Evolutionary conservation across 495 filamentous ascomycete species (phyloP), one percentile per base, ranked within the genome.

Genomic region (Aspergillus ostianus): DNA sequence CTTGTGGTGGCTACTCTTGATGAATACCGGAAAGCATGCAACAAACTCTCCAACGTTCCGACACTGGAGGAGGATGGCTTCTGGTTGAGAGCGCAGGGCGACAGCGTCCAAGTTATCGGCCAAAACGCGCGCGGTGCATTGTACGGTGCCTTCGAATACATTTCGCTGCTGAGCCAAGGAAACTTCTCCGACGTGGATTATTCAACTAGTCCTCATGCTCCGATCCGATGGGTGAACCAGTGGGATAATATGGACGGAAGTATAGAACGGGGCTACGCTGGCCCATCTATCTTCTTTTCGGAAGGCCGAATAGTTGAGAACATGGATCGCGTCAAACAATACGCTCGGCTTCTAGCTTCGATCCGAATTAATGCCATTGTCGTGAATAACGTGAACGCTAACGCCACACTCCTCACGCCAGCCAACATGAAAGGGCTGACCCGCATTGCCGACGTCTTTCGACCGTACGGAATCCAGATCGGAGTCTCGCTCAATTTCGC

Each of bases 301-400:
- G 71, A 84, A 56, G 84, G 83, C 41, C 56, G 58, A 8, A 71
- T 86, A n/a, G 64, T 79, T 18, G 67, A 81, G 4, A 82, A 91
- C 64, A 69, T 87, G 51, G 83, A 80, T 6, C 82, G 86, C 0
- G 82, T 79, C 0, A 63, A 73, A 1, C 76, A 88, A 65, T 90
- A 90, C 67, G 88, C 84, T 4, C 86, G 88, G 4, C 74, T 91
- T 4, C 70, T 90, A 20, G 79, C 87, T n/a, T 90, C 87, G 0
- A 80, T 89, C 41, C 73, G 83, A 23, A 71, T 90, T 65, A 91
- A 91, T 59, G 87, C 74, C 2, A 74, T 88, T 29, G 66, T 90
- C 3, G 80, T 88, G 67, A 91, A 91, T 72, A 90, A 91, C 55
- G 87, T 90, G 61, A 91, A 91, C 64, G 85, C 88, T 15, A 85